Percentiles rank a stretch among this genome's conserved stretches.
These are phyloP conservation scores for Blastocystis sp. DNA, from an alignment of 352 stramenopile genomes.

Conservation along the genomic window DNA sequence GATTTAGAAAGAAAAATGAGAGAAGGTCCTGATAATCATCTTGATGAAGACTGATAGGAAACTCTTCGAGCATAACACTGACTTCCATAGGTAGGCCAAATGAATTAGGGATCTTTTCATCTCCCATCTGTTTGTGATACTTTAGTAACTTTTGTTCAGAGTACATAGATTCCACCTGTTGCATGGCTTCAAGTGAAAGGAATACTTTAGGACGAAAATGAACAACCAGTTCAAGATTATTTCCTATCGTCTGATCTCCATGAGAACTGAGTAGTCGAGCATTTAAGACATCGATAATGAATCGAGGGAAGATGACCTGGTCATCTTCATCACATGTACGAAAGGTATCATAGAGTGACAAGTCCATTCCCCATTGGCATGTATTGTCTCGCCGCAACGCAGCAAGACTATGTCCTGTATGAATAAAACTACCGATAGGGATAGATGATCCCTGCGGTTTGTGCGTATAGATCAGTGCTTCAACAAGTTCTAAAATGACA, in stretches of 20 bases:
- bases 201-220: neutral
- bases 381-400: neutral
- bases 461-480: neutral
- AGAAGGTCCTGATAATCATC: conserved; percentile 5
- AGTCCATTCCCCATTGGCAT: neutral
- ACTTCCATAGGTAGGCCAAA: conserved; percentile 13
- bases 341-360: neutral
- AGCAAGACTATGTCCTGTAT: neutral
- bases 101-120: neutral
- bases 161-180: neutral
- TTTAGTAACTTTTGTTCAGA: neutral
- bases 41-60: neutral
- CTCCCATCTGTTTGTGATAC: neutral
- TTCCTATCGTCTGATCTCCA: neutral
- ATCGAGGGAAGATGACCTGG: conserved; percentile 1
- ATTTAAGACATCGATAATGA: neutral
- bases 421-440: neutral
- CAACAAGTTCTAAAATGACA: neutral
- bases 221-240: neutral
- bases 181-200: neutral
- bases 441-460: neutral
- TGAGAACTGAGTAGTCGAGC: neutral
- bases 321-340: neutral
- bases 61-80: neutral
- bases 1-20: conserved; percentile 52